Percentiles rank a stretch among this genome's conserved stretches.
Evolutionary conservation across 768 basidiomycete genomes (phyloP).

Genomic region (Auricularia auricula-judae): DNA sequence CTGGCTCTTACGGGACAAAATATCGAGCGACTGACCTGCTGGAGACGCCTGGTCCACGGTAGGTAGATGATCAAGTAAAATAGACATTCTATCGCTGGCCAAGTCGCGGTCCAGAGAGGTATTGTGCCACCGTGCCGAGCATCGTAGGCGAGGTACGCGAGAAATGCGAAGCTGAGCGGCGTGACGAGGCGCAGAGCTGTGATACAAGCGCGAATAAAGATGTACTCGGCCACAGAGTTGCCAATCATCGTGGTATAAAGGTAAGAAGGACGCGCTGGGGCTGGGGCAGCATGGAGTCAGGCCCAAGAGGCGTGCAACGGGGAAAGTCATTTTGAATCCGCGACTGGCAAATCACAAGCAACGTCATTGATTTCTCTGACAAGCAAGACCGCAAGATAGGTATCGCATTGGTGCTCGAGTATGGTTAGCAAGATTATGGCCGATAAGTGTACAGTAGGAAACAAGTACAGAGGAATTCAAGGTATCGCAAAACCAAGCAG

Average conservation of each 20-base stretch:
- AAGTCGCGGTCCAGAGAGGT: not conserved
- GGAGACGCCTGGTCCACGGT: slow-evolving; percentile 34
- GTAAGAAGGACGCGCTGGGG: not conserved
- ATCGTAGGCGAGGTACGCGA: not conserved
- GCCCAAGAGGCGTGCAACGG: not conserved
- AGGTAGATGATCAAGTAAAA: slow-evolving; percentile 43
- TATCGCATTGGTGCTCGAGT: too few relatives aligned
- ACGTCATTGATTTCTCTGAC: not conserved
- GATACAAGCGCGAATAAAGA: slow-evolving; percentile 41
- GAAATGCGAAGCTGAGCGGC: not conserved
- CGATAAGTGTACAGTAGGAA: too few relatives aligned
- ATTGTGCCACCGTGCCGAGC: not conserved
- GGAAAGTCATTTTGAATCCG: not conserved
- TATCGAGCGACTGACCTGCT: slow-evolving; percentile 26
- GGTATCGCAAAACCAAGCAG: too few relatives aligned
- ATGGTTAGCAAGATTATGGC: too few relatives aligned
- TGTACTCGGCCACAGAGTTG: slow-evolving; percentile 37
- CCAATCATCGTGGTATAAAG: slow-evolving; percentile 29
- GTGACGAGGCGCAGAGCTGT: slow-evolving; percentile 17
- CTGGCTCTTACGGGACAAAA: too few relatives aligned
- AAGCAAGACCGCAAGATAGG: too few relatives aligned
- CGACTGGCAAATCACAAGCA: not conserved
- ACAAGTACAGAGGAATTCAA: too few relatives aligned
- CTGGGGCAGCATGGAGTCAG: not conserved
- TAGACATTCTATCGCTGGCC: slow-evolving; percentile 23